Percentiles rank a stretch among this genome's conserved stretches.
Evolutionary conservation across 2,329 filamentous ascomycete species (phyloP).

Genomic region (Fusarium paranaense): DNA sequence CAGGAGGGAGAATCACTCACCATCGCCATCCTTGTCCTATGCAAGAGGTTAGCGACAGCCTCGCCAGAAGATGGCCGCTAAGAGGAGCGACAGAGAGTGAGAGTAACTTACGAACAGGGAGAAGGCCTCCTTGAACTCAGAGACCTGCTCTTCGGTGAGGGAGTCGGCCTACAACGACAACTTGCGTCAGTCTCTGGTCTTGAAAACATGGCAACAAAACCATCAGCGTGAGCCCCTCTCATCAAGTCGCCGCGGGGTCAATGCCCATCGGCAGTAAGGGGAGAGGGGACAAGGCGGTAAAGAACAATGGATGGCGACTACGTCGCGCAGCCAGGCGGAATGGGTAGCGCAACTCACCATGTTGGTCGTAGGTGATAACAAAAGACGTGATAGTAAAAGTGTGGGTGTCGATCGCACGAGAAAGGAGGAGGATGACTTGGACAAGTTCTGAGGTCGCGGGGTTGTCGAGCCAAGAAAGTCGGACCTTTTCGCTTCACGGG

Average conservation of each 20-base stretch:
- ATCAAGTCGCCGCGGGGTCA: conserved; percentile 41
- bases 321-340: conserved; percentile 6
- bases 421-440: conserved; percentile 44
- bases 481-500: conserved; percentile 44
- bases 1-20: conserved; percentile 65
- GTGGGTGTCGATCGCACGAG: conserved; percentile 43
- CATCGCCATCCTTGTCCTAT: conserved; percentile 92
- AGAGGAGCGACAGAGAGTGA: background rate
- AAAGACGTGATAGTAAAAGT: conserved; percentile 31
- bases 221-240: conserved; percentile 45
- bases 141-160: conserved; percentile 99
- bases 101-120: conserved; percentile 91
- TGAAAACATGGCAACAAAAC: conserved; percentile 29
- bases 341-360: conserved; percentile 45
- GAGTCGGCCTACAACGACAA: conserved; percentile 81
- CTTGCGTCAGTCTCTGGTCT: conserved; percentile 39
- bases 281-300: conserved; percentile 16
- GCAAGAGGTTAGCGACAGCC: conserved; percentile 41
- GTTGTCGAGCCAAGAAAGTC: conserved; percentile 44
- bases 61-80: background rate
- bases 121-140: conserved; percentile 99
- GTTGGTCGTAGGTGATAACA: conserved; percentile 36
- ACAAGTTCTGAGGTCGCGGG: conserved; percentile 46
- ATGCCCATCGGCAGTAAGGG: conserved; percentile 27
- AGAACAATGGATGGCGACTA: conserved; percentile 5